Conservation (phyloP, 192 early-diverging fungal genomes). For the Neocallimastix lanati region DNA sequence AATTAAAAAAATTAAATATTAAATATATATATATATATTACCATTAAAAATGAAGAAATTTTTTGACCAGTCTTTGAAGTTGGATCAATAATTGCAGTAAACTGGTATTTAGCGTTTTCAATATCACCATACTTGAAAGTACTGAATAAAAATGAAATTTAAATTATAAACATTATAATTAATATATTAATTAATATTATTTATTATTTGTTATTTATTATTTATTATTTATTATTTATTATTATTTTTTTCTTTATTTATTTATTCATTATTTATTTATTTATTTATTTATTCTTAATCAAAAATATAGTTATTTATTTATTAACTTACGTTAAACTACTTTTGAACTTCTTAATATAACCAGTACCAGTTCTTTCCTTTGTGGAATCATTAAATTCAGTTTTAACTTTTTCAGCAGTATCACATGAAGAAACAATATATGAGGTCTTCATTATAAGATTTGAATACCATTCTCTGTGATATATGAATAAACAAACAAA, state of each 20-base stretch:
- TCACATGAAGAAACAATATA: background rate
- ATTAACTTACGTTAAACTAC: background rate
- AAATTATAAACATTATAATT: too few species aligned
- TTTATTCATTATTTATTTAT: too few species aligned
- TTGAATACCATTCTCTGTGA: background rate
- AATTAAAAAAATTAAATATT: background rate
- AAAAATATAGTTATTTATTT: too few species aligned
- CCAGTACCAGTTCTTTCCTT: background rate
- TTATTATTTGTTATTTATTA: too few species aligned
- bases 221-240: too few species aligned
- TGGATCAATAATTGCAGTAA: slow-evolving; percentile 55
- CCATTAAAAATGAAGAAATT: slow-evolving; percentile 50
- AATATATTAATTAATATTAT: too few species aligned
- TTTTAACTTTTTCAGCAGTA: background rate
- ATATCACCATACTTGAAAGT: background rate
- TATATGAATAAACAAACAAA: too few species aligned
- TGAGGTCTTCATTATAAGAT: background rate
- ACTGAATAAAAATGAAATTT: too few species aligned
- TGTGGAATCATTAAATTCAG: background rate
- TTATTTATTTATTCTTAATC: too few species aligned
- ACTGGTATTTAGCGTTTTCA: slow-evolving; percentile 11
- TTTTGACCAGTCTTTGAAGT: slow-evolving; percentile 61
- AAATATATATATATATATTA: background rate
- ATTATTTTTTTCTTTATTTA: too few species aligned
- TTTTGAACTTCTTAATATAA: background rate